Percentiles rank a stretch among this genome's conserved stretches.
Conservation (phyloP, 192 early-diverging fungal species). For the Coemansia sp. region DNA sequence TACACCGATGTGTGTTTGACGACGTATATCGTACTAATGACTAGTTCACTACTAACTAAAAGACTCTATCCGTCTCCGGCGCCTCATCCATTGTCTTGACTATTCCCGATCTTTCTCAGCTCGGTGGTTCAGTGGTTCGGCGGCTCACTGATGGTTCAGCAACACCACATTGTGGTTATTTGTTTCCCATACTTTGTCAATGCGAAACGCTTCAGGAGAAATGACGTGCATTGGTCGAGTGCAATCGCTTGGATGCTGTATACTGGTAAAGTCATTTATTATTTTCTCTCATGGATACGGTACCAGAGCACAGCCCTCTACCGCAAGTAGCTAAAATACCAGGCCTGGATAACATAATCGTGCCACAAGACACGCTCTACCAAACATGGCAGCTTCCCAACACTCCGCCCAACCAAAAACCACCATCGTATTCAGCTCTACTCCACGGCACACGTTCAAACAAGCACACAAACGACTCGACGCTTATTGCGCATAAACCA, state of each 20-base stretch:
- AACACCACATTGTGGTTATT: too few species aligned
- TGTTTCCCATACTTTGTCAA: neutral
- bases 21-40: too few species aligned
- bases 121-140: too few species aligned
- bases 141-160: too few species aligned
- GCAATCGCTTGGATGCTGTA: neutral
- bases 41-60: too few species aligned
- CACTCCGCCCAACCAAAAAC: neutral
- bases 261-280: neutral
- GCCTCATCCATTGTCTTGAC: too few species aligned
- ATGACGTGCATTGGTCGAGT: neutral
- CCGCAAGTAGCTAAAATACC: neutral
- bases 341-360: neutral
- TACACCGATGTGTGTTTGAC: too few species aligned
- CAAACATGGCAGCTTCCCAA: slow-evolving; percentile 4
- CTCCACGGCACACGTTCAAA: neutral
- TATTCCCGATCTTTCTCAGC: too few species aligned
- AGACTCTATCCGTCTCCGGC: too few species aligned
- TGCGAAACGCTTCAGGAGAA: neutral
- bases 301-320: neutral
- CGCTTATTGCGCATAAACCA: neutral
- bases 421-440: neutral
- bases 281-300: neutral
- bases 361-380: slow-evolving; percentile 7
- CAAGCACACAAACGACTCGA: neutral